Evolutionary conservation across 148 eudicot species (phyloP), one percentile per base, ranked within the genome.

Genomic region (Fagopyrum esculentum): DNA sequence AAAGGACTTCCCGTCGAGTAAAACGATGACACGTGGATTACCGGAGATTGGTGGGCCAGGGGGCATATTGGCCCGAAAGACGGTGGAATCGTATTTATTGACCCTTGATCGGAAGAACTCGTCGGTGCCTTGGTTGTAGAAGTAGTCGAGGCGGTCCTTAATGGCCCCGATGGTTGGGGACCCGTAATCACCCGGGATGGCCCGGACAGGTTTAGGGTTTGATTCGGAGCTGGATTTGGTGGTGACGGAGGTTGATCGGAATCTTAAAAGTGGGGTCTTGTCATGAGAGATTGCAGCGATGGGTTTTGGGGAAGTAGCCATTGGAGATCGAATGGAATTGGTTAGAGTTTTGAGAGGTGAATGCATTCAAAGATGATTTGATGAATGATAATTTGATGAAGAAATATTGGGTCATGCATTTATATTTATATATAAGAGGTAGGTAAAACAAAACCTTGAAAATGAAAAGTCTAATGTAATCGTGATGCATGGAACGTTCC

Each of bases 11-110:
- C 84, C 85, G 73, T 91, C 97, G 13, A 89, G 84, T 19, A 89
- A 83, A 11, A 83, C 86, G 40, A 91, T 71, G 57, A 91, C 97
- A 6, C 69, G 78, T 0, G 97, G 74, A 68, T 89, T 76, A 2
- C 74, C 8, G 12, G 93, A 78, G 60, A 83, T 75, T 68, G 88
- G 86, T 3, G 87, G 92, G 11, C 91, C 93, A 0, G 97, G 97
- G 9, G 97, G 93, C 87, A 91, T 86, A 76, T 91, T 91, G 46
- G 81, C 79, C 26, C 91, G 77, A 43, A 86, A 91, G 9, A 91
- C 81, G 3, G 93, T 86, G 60, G 93, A 89, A 15, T 86, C 74
- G 78, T 89, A 57, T 45, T 86, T 87, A 11, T 82, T 45, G 61
- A 89, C 81, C 44, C 86, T 80, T 63, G 85, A 70, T 52, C 26